Evolutionary conservation across 75 land plant genomes (phyloP).

Genomic region (Azolla pinnata): DNA sequence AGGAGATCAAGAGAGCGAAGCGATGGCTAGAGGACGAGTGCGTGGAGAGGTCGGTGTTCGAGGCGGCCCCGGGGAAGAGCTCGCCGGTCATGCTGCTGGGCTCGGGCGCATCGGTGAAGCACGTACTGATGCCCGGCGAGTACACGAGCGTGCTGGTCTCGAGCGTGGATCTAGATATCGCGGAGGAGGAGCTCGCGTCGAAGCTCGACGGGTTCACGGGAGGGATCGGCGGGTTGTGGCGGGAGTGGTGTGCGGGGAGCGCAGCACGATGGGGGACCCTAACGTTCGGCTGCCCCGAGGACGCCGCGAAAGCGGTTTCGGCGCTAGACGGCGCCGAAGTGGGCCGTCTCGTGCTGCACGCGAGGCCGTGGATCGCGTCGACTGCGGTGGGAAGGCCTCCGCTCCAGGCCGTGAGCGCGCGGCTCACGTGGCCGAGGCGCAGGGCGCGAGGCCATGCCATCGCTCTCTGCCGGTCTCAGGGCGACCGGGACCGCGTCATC

Average conservation of each 20-base stretch:
- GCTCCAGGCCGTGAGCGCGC: slow-evolving; percentile 45
- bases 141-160: slow-evolving; percentile 43
- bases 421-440: slow-evolving; percentile 59
- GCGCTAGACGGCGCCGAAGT: slow-evolving; percentile 21
- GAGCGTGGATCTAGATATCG: slow-evolving; percentile 22
- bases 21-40: slow-evolving; percentile 46
- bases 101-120: slow-evolving; percentile 63
- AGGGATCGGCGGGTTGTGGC: slow-evolving; percentile 34
- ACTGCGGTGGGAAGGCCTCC: slow-evolving; percentile 17
- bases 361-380: slow-evolving; percentile 22
- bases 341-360: slow-evolving; percentile 24
- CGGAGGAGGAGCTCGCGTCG: slow-evolving; percentile 48
- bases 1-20: slow-evolving; percentile 32
- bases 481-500: slow-evolving; percentile 23
- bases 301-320: slow-evolving; percentile 38
- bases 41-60: slow-evolving; percentile 49
- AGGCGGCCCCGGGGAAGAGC: slow-evolving; percentile 21
- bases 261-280: slow-evolving; percentile 44
- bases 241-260: slow-evolving; percentile 20
- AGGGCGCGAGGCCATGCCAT: slow-evolving; percentile 47
- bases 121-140: slow-evolving; percentile 55
- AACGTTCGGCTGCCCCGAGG: slow-evolving; percentile 48
- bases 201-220: slow-evolving; percentile 32
- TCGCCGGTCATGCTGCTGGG: slow-evolving; percentile 55
- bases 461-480: slow-evolving; percentile 29